Base-by-base conservation (phyloP, 2,329 filamentous ascomycete species). In the Xylaria sp. region DNA sequence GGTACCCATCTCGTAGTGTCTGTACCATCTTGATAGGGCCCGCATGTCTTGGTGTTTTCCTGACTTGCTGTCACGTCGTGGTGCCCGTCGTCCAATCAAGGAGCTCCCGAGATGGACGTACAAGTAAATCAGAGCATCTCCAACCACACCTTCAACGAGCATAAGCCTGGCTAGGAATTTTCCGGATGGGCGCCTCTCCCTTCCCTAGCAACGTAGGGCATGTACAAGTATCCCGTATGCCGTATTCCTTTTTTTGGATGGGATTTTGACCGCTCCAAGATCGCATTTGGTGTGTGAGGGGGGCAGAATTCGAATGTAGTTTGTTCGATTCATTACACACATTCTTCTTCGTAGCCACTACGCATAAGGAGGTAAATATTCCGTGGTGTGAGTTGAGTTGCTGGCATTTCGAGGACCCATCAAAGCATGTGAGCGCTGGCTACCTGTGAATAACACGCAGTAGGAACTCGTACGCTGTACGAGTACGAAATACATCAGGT, bases 51-150 rank as follows among this genome's bases (percentile, higher is more conserved):
- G 59, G 59, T 54, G 35, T 30, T 61, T 30, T 30, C 61, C 56
- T 59, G 61, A 57, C 59, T 63, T 44, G 59, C 49, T 54, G 57
- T 56, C 57, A 58, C 39, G 54, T 59, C 44, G 52, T 34, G 30
- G 44, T 52, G 39, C 18, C 30, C 42, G 4, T 54, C 52, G 50
- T 59, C 61, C 61, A 61, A 63, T 63, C 61, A 63, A 39, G 23
- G 30, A 49, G 11, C 10, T 48, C 13, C 11, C 10, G 13, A 46
- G 42, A 46, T 5, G 11, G 7, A 5, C 37, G 37, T 42, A 42
- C 37, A 6, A 30, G 23, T 30, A 30, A 30, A 30, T 30, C 23
- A 30, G 23, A 30, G 23, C 23, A 30, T 30, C 23, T 30, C 23
- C 23, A 30, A 30, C 23, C 23, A 30, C 23, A 30, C 23, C 23